Percentiles rank a stretch among this genome's conserved stretches.
Evolutionary conservation across 495 filamentous ascomycete genomes (phyloP).

Genomic region (Aspergillus ellipticus): DNA sequence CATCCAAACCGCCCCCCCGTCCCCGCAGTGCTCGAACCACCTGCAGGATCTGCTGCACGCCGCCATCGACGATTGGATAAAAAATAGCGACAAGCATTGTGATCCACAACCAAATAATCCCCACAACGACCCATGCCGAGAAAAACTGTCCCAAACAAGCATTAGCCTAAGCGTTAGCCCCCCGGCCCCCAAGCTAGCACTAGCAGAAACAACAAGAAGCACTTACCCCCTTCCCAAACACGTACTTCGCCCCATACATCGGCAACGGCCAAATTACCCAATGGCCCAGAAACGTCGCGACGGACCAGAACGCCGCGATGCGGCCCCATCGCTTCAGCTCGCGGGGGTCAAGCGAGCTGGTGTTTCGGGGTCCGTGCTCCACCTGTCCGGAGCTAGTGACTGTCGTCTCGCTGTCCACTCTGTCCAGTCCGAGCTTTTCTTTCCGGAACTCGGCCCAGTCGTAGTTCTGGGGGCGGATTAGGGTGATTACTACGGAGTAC

Average conservation of each 20-base stretch:
- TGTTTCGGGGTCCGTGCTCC: too few species aligned
- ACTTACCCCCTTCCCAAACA: constrained; percentile 31
- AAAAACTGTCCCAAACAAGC: constrained; percentile 51
- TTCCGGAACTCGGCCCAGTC: constrained; percentile 22
- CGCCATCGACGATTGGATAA: constrained; percentile 35
- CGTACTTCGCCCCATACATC: constrained; percentile 38
- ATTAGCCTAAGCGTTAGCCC: too few species aligned
- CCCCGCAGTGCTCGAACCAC: background rate
- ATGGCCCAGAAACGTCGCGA: constrained; percentile 35
- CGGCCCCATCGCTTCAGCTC: constrained; percentile 36
- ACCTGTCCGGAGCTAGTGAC: background rate
- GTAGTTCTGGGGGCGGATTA: background rate
- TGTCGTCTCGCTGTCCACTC: background rate
- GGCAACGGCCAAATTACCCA: constrained; percentile 41
- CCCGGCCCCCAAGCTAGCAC: too few species aligned
- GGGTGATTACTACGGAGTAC: constrained; percentile 17
- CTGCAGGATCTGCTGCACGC: constrained; percentile 25
- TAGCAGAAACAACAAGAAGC: background rate
- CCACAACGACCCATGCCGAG: constrained; percentile 72
- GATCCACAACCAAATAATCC: constrained; percentile 69
- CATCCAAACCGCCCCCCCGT: background rate
- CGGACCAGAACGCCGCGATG: constrained; percentile 35
- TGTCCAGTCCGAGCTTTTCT: background rate
- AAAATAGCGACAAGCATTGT: constrained; percentile 33
- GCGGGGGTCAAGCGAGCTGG: background rate